These are phyloP conservation scores for Protoeuglena noctilucae DNA, from an alignment of 139 green algal species.

Conservation along the genomic window DNA sequence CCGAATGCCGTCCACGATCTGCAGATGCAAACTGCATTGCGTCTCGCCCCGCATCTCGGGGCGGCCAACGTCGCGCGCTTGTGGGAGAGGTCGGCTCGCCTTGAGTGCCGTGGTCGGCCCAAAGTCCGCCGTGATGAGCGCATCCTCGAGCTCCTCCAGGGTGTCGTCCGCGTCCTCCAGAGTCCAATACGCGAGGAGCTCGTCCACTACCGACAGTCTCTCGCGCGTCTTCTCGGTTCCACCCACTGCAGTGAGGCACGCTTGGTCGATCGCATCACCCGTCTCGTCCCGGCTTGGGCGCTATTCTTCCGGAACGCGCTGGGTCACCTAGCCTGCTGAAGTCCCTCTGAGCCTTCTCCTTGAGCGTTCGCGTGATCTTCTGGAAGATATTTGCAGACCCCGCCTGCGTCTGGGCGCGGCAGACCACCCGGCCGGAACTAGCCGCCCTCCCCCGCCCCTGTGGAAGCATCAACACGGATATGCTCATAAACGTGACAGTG, in stretches of 20 bases:
- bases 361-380: slow-evolving; percentile 68
- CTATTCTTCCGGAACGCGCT: no score
- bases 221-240: slow-evolving; percentile 81
- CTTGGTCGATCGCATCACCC: no score
- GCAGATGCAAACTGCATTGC: no score
- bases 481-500: no score
- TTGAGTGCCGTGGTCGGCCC: slow-evolving; percentile 68
- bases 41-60: background rate
- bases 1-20: slow-evolving; percentile 69
- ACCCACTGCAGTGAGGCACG: no score
- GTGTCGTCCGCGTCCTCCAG: slow-evolving; percentile 76
- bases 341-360: slow-evolving; percentile 77
- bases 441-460: no score
- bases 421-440: no score
- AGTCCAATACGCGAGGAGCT: slow-evolving; percentile 83
- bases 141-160: slow-evolving; percentile 89
- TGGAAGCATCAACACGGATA: no score
- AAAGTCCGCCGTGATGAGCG: slow-evolving; percentile 78
- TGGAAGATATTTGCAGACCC: no score
- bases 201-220: slow-evolving; percentile 80
- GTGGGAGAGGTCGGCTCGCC: no score
- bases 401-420: no score
- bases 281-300: no score
- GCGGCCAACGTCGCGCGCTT: background rate
- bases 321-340: slow-evolving; percentile 70